Evolutionary conservation across 768 basidiomycete species (phyloP), one percentile per base, ranked within the genome.

Genomic region (Hydnomerulius pinastri): DNA sequence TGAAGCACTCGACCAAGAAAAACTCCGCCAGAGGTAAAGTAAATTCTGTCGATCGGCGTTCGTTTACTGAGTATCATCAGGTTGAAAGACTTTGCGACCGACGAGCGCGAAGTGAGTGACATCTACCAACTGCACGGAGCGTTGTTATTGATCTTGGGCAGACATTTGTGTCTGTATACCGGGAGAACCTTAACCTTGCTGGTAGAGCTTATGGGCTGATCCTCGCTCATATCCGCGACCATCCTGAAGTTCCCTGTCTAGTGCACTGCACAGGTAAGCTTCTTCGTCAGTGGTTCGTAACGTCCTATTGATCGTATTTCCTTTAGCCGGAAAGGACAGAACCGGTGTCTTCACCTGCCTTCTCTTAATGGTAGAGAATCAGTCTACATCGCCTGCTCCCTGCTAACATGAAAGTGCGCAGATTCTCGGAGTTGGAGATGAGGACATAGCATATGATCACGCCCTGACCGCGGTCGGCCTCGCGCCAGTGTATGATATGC

Each of bases 261-360:
- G 58, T 77, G 13, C 74, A 76, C 53, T 78, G 76, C 58, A 77
- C 75, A 28, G 73, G 76, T 75, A 33, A 18, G 20, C n/a, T 27
- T 21, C 24, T 13, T 18, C 6, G 29, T 2, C 25, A 32, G 20
- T 38, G 20, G 18, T 36, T 21, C 17, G 13, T 7, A 46, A 42
- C n/a, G n/a, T n/a, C n/a, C n/a, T n/a, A n/a, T n/a, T n/a, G n/a
- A n/a, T 5, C 38, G 17, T 48, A 39, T 20, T 15, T 35, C 24
- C 15, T 45, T 13, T 48, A 76, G 73, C 66, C 18, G 77, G 77
- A 2, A 77, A 77, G 52, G 75, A 78, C 59, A 56, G 77, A 25
- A 75, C 75, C 4, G 75, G 73, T 4, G 46, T 75, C 10, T 66
- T 73, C 48, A 62, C 66, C 8, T 72, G 72, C 15, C 47, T 74